A percentile compares a stretch with the other conserved stretches of the same genome.
Evolutionary conservation across 129 eudicot genomes (phyloP).

Genomic region (Arctium minus): DNA sequence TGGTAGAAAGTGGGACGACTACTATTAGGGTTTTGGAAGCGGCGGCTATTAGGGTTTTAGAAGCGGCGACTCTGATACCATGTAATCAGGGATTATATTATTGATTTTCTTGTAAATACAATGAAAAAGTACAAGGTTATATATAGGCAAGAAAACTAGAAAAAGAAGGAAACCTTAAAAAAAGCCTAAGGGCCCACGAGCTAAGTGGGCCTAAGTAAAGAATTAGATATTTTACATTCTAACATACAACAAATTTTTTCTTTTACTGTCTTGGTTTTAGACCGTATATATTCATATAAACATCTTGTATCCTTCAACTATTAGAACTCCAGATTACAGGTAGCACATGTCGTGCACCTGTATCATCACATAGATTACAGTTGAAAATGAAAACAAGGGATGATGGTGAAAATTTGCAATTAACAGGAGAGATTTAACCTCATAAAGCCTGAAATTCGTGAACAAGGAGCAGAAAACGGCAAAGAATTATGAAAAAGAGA

Average conservation of each 20-base stretch:
- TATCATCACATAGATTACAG: background rate
- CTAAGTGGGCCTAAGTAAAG: too few relatives aligned
- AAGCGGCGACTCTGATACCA: too few relatives aligned
- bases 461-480: constrained; percentile 76
- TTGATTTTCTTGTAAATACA: too few relatives aligned
- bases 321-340: background rate
- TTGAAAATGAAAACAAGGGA: background rate
- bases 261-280: background rate
- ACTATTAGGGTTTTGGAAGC: too few relatives aligned
- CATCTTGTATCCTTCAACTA: background rate
- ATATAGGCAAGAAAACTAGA: too few relatives aligned
- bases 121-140: too few relatives aligned
- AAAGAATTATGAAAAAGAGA: constrained; percentile 61
- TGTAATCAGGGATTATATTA: too few relatives aligned
- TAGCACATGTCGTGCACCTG: background rate
- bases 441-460: constrained; percentile 74
- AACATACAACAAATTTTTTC: background rate
- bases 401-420: background rate
- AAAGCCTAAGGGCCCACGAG: too few relatives aligned
- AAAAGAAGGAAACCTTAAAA: too few relatives aligned
- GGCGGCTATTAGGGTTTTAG: too few relatives aligned
- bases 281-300: background rate
- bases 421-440: constrained; percentile 39
- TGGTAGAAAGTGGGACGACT: too few relatives aligned
- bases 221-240: too few relatives aligned